Evolutionary conservation across 208 protist genomes (phyloP).

Genomic region (Trichomonas gallinae): DNA sequence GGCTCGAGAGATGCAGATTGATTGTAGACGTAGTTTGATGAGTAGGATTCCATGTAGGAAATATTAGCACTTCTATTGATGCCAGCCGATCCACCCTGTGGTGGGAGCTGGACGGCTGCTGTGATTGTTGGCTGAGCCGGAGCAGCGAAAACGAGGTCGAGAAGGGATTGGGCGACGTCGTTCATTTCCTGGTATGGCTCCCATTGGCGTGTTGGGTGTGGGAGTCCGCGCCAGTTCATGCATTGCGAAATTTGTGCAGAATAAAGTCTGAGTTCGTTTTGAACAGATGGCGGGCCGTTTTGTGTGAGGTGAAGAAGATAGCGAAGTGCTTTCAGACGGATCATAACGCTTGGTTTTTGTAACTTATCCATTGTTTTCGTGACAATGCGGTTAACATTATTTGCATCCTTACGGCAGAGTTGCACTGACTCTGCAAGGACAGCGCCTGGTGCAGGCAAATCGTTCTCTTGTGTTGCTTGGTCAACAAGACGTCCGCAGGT

Average conservation of each 20-base stretch:
- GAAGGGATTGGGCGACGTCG: neutral
- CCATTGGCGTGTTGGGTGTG: neutral
- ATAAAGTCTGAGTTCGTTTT: neutral
- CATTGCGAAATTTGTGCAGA: neutral
- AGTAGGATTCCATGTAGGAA: neutral
- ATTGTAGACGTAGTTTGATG: neutral
- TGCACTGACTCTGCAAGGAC: neutral
- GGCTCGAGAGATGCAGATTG: neutral
- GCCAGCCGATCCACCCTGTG: neutral
- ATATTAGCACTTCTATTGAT: neutral
- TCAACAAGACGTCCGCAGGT: neutral
- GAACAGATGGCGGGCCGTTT: neutral
- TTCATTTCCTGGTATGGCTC: conserved; percentile 15
- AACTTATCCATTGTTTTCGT: neutral
- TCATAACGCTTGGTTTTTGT: neutral
- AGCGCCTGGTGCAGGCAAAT: neutral
- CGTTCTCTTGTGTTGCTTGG: neutral
- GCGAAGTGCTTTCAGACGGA: neutral
- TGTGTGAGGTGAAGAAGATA: neutral
- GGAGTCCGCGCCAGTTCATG: neutral
- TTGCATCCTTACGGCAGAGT: neutral
- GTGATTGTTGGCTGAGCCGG: neutral
- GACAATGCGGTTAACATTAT: neutral
- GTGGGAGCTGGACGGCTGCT: neutral
- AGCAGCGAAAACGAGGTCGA: neutral